Conservation (phyloP, 345 rosid species). For the Hevea brasiliensis region DNA sequence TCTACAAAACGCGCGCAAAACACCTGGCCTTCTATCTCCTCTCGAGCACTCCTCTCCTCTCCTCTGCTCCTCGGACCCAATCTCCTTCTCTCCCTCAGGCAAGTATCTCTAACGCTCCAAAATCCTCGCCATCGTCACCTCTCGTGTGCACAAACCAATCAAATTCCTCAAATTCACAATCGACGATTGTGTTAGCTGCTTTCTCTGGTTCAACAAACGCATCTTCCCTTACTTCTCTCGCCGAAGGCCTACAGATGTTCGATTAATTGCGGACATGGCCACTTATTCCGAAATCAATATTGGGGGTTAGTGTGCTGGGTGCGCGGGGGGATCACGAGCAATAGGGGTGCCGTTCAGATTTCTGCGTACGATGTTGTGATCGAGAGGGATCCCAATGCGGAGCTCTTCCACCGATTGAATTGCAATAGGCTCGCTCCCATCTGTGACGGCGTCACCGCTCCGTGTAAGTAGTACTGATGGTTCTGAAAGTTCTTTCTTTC, state of each 20-base stretch:
- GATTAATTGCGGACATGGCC: slow-evolving; percentile 49
- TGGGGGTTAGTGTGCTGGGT: slow-evolving; percentile 61
- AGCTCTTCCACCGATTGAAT: slow-evolving; percentile 75
- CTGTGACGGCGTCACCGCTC: slow-evolving; percentile 1
- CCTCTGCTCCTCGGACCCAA: slow-evolving; percentile 32
- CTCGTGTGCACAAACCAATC: slow-evolving; percentile 46
- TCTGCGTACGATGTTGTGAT: slow-evolving; percentile 53
- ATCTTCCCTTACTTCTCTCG: too few species aligned
- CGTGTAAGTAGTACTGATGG: not conserved
- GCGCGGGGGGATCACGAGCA: slow-evolving; percentile 60
- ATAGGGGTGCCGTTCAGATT: slow-evolving; percentile 63
- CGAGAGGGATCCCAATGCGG: slow-evolving; percentile 82
- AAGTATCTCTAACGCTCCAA: slow-evolving; percentile 55
- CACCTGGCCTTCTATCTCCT: slow-evolving; percentile 55
- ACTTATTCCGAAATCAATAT: slow-evolving; percentile 36
- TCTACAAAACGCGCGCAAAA: slow-evolving; percentile 52
- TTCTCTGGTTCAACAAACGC: too few species aligned
- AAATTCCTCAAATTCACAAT: slow-evolving; percentile 58
- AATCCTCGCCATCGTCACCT: slow-evolving; percentile 53
- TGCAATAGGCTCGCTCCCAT: slow-evolving; percentile 45
- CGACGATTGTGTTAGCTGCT: slow-evolving; percentile 52
- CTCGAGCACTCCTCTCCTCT: slow-evolving; percentile 34
- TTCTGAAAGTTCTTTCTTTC: not conserved
- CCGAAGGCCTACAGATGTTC: slow-evolving; percentile 42
- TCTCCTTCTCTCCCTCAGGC: slow-evolving; percentile 36